phyloP scores from a whole-genome alignment of 1,284 basidiomycete genomes.

The Moesziomyces globuligerus region DNA sequence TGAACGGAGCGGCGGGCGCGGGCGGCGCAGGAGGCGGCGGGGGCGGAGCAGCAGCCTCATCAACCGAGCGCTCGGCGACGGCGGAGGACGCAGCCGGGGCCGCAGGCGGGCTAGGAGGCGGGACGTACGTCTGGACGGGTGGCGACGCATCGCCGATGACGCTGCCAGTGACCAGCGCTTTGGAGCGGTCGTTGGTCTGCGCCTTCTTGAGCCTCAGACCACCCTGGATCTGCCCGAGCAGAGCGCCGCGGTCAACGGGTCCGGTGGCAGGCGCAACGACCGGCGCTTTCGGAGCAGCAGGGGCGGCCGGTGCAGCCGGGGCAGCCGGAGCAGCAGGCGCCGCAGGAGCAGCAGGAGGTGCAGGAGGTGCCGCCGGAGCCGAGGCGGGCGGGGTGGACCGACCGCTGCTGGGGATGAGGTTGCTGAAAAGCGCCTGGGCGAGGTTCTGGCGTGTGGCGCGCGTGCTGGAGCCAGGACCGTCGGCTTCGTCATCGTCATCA shows the following conservation, averaged over 20 bases:
- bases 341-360: conserved; percentile 62
- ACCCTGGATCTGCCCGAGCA: conserved; percentile 84
- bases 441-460: conserved; percentile 65
- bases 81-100: conserved; percentile 47
- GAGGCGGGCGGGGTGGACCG: conserved; percentile 51
- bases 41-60: conserved; percentile 13
- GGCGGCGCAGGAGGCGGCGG: conserved; percentile 68
- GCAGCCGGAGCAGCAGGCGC: conserved; percentile 57
- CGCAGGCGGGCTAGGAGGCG: conserved; percentile 53
- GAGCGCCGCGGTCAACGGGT: conserved; percentile 74
- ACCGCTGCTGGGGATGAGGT: conserved; percentile 55
- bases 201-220: conserved; percentile 81
- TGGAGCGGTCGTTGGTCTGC: conserved; percentile 85
- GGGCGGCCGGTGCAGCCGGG: conserved; percentile 64
- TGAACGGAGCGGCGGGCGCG: conserved; percentile 53
- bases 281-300: conserved; percentile 50
- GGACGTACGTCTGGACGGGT: conserved; percentile 71
- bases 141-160: conserved; percentile 80
- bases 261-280: conserved; percentile 61
- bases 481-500: conserved; percentile 63
- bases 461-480: conserved; percentile 60
- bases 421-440: conserved; percentile 64
- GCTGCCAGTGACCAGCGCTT: conserved; percentile 75
- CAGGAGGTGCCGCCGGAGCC: conserved; percentile 44
- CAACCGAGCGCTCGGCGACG: conserved; percentile 25